Conservation (phyloP, 805 yeast genomes). For the Suhomyces emberorum region DNA sequence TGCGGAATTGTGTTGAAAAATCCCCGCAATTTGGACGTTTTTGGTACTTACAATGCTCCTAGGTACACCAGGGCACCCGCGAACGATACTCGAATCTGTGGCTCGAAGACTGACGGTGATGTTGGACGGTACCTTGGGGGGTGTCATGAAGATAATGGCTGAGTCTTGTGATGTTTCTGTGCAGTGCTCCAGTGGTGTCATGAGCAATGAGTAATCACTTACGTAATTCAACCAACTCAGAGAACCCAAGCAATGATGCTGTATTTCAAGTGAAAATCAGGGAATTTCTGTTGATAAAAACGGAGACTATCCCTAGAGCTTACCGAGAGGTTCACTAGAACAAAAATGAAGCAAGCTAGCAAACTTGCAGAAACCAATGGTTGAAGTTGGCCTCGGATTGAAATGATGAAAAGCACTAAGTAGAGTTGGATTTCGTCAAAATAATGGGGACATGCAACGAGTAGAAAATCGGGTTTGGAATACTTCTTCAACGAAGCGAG, state of each 20-base stretch:
- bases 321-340: slow-evolving; percentile 46
- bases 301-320: slow-evolving; percentile 52
- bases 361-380: slow-evolving; percentile 19
- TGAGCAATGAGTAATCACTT: too few relatives aligned
- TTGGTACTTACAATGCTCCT: slow-evolving; percentile 38
- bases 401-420: slow-evolving; percentile 25
- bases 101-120: slow-evolving; percentile 43
- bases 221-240: slow-evolving; percentile 11
- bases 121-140: slow-evolving; percentile 17
- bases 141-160: slow-evolving; percentile 6
- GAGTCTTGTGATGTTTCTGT: too few relatives aligned
- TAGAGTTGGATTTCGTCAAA: slow-evolving; percentile 63
- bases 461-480: slow-evolving; percentile 45
- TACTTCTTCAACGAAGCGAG: slow-evolving; percentile 53
- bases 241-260: slow-evolving; percentile 38
- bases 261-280: slow-evolving; percentile 25
- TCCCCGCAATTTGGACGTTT: neutral
- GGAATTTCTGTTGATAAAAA: slow-evolving; percentile 41
- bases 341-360: slow-evolving; percentile 28
- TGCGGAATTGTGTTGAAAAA: neutral
- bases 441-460: slow-evolving; percentile 66
- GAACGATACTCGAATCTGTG: slow-evolving; percentile 49
- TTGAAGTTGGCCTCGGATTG: slow-evolving; percentile 12
- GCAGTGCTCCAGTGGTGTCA: too few relatives aligned
- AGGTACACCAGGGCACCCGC: slow-evolving; percentile 70